Evolutionary conservation across 1,284 basidiomycete genomes (phyloP).

Genomic region (Lentinus polychrous): DNA sequence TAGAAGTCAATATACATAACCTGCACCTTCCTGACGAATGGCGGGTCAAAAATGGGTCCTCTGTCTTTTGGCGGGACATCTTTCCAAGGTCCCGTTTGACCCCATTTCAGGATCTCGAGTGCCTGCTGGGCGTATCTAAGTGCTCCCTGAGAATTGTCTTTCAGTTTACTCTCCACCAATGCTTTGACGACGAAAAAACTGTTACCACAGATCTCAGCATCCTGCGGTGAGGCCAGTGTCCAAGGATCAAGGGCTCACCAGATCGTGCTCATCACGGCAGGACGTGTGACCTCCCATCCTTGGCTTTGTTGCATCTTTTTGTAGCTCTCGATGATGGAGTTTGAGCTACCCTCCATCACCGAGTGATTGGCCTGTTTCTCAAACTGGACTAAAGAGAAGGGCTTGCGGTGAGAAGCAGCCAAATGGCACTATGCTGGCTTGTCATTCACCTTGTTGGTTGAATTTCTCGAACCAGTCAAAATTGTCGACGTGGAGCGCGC

Average conservation of each 20-base stretch:
- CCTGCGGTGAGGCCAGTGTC: too few species aligned
- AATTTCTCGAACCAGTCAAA: conserved; percentile 23
- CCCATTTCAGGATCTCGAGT: conserved; percentile 20
- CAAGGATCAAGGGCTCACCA: conserved; percentile 29
- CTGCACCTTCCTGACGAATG: conserved; percentile 27
- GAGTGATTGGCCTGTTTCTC: conserved; percentile 24
- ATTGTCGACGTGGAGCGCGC: conserved; percentile 26
- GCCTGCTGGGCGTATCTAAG: conserved; percentile 11
- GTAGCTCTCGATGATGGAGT: conserved; percentile 26
- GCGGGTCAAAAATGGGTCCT: conserved; percentile 26
- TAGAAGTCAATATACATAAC: conserved; percentile 25
- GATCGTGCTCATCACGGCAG: conserved; percentile 31
- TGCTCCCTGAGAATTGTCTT: conserved; percentile 7
- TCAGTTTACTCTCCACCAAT: conserved; percentile 20
- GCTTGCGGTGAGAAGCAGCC: too few species aligned
- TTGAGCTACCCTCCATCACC: conserved; percentile 25
- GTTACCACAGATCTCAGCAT: too few species aligned
- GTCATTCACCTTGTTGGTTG: conserved; percentile 32
- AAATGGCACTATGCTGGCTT: too few species aligned
- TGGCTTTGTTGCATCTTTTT: conserved; percentile 24
- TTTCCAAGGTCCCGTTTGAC: conserved; percentile 4
- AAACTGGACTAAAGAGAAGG: conserved; percentile 19
- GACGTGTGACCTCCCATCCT: conserved; percentile 33
- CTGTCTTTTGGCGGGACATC: conserved; percentile 23
- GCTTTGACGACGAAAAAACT: conserved; percentile 33